These are phyloP conservation scores for Euphrasia arctica DNA, from an alignment of 305 asterid genomes.

Conservation along the genomic window DNA sequence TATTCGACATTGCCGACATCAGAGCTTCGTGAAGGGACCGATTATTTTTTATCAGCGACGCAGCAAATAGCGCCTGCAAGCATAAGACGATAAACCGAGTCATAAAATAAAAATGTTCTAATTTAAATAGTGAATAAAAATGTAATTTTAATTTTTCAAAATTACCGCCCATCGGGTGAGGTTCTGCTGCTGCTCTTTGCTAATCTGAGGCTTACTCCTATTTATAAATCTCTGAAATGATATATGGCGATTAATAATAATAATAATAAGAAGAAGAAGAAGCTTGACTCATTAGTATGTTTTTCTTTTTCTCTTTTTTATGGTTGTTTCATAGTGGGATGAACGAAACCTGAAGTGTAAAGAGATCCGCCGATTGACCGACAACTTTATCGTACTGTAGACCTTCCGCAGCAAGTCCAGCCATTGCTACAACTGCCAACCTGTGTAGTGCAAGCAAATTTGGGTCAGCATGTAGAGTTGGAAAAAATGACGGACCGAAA, in stretches of 20 bases:
- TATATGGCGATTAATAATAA: background rate
- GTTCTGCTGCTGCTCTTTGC: constrained; percentile 93
- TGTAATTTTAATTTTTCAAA: constrained; percentile 8
- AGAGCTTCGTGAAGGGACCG: constrained; percentile 64
- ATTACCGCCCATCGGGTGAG: constrained; percentile 98
- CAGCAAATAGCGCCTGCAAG: constrained; percentile 73
- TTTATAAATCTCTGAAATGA: constrained; percentile 77
- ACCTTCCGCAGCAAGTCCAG: constrained; percentile 98
- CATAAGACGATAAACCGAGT: too few species aligned
- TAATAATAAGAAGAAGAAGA: too few species aligned
- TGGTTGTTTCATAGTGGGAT: constrained; percentile 4
- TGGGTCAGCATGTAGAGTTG: background rate
- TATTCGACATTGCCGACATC: constrained; percentile 76
- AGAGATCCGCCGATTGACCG: constrained; percentile 94
- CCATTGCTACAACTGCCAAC: constrained; percentile 93
- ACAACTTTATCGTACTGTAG: constrained; percentile 79
- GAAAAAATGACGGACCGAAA: background rate
- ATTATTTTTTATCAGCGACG: constrained; percentile 69
- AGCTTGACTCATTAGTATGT: constrained; percentile 1
- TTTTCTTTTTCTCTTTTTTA: background rate
- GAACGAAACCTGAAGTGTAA: constrained; percentile 71
- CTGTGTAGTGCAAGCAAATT: constrained; percentile 35
- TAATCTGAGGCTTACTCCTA: constrained; percentile 76
- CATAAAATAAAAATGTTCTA: too few species aligned
- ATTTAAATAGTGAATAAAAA: background rate